Evolutionary conservation across 306 rosid genomes (phyloP).

Genomic region (Elaeagnus macrophylla): DNA sequence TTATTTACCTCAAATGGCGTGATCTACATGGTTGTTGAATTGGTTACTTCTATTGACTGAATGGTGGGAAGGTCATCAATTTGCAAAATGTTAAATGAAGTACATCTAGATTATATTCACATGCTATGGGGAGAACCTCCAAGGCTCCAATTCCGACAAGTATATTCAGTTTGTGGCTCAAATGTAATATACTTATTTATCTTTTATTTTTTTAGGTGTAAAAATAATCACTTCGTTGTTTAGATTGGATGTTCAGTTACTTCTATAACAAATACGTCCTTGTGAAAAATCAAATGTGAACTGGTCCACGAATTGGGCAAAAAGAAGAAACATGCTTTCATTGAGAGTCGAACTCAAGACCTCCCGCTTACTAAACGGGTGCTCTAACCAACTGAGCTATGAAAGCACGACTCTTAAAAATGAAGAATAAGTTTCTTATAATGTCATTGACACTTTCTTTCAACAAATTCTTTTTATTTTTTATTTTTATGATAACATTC

Average conservation of each 20-base stretch:
- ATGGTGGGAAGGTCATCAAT: slow-evolving; percentile 9
- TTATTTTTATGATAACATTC: too few relatives aligned
- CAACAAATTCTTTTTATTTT: too few relatives aligned
- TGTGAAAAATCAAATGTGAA: too few relatives aligned
- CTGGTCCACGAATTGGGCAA: too few relatives aligned
- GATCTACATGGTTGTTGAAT: slow-evolving; percentile 74
- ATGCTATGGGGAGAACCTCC: not conserved
- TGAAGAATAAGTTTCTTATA: not conserved
- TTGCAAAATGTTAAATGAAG: not conserved
- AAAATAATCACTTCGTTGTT: too few relatives aligned
- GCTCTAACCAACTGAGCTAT: slow-evolving; percentile 46
- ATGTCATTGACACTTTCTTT: too few relatives aligned
- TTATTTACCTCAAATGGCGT: slow-evolving; percentile 91
- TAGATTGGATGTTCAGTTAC: too few relatives aligned
- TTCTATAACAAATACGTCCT: too few relatives aligned
- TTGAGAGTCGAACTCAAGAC: slow-evolving; percentile 42
- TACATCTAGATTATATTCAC: not conserved
- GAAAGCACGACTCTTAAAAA: slow-evolving; percentile 2
- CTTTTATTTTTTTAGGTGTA: too few relatives aligned
- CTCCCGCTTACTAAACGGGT: slow-evolving; percentile 42
- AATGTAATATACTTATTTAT: too few relatives aligned
- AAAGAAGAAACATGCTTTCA: slow-evolving; percentile 10
- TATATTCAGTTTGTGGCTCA: too few relatives aligned
- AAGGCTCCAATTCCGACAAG: too few relatives aligned
- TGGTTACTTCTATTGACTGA: slow-evolving; percentile 10